These are phyloP conservation scores for Clonostachys rhizophaga DNA, from an alignment of 2,329 filamentous ascomycete species.

Conservation along the genomic window DNA sequence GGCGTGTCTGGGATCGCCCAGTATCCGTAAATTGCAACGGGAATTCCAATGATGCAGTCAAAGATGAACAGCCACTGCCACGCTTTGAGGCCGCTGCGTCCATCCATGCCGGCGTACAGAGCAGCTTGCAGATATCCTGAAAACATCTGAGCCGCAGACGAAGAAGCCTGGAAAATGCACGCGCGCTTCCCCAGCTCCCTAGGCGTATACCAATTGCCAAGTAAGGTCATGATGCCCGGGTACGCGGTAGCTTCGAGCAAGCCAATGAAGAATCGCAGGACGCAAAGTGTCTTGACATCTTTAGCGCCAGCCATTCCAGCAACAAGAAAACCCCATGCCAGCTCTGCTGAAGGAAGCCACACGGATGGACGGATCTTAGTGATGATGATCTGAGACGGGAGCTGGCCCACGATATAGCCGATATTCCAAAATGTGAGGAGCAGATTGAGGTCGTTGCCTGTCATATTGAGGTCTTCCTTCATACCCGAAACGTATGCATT, in stretches of 20 bases:
- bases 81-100: constrained; percentile 24
- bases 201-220: constrained; percentile 35
- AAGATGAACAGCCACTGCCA: constrained; percentile 43
- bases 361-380: constrained; percentile 27
- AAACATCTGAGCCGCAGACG: constrained; percentile 31
- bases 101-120: constrained; percentile 31
- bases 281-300: constrained; percentile 24
- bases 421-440: constrained; percentile 46
- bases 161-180: constrained; percentile 31
- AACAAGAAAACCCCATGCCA: constrained; percentile 16
- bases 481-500: constrained; percentile 32
- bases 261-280: constrained; percentile 33
- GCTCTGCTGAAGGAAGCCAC: constrained; percentile 27
- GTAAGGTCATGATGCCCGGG: constrained; percentile 23
- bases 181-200: constrained; percentile 31
- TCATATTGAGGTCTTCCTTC: constrained; percentile 46
- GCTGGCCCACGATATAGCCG: constrained; percentile 48
- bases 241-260: constrained; percentile 25
- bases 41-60: constrained; percentile 20
- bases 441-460: constrained; percentile 49
- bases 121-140: constrained; percentile 34
- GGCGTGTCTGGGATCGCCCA: constrained; percentile 25
- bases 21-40: constrained; percentile 21
- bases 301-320: constrained; percentile 27
- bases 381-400: constrained; percentile 27